Evolutionary conservation across 1,284 basidiomycete genomes (phyloP), one percentile per base, ranked within the genome.

Genomic region (Sporisorium iseilematis-ciliati): DNA sequence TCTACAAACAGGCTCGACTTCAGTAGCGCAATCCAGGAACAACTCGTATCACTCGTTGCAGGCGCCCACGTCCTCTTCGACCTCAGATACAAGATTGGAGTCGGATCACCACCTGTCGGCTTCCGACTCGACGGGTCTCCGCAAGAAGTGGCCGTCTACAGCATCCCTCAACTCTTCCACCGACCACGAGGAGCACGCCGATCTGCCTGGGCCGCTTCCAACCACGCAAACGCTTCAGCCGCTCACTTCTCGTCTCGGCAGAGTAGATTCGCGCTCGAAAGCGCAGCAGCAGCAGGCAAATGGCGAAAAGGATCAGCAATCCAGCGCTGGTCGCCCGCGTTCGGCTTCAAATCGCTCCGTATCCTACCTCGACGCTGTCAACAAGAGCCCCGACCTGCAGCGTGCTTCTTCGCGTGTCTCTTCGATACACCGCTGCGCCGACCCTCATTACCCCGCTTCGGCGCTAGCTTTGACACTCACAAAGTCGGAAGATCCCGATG

Each of bases 391-490:
- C 31, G 65, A 73, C 21, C 41, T 74, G 40, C 65, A 68, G 26
- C 65, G 71, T 26, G 65, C 71, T 11, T 56, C 61, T 2, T 74
- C 71, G 21, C 71, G 71, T 33, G 71, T 67, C 31, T 74, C 71
- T 12, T 74, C 71, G 4, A 49, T 65, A 57, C 71, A 74, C 41
- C 56, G 71, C 20, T 70, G 66, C 14, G 63, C 53, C 2, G 67
- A 70, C 33, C 67, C 72, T 11, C 26, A 57, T 38, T 75, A 66
- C 26, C 72, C 72, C 14, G 62, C 72, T 7, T 66, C 72, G 2
- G 67, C 66, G 7, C 60, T 75, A 11, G 72, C 63, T 12, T 63
- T 75, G n/a, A 70, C 67, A 2, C 67, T 70, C 25, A 75, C 72
- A 26, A 75, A 75, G 45, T 75, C 72, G 6, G 64, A 70, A 29